Conservation (phyloP, 805 yeast genomes). For the Starmerella potacharoeniae region DNA sequence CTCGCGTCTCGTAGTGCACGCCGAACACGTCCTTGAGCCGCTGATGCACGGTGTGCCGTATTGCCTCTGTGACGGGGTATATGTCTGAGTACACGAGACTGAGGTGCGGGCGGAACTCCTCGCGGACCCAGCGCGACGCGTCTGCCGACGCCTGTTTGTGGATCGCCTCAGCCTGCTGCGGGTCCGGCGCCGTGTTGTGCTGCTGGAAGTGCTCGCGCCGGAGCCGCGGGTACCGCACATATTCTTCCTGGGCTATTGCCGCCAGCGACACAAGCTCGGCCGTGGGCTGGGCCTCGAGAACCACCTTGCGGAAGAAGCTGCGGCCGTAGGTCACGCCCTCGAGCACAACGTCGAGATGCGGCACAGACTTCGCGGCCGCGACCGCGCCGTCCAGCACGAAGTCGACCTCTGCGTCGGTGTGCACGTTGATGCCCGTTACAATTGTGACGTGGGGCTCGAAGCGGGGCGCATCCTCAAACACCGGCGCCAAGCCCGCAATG, state of each 20-base stretch:
- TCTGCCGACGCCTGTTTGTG: slow-evolving; percentile 30
- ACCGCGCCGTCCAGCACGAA: slow-evolving; percentile 45
- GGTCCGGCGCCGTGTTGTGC: slow-evolving; percentile 15
- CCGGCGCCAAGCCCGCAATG: slow-evolving; percentile 52
- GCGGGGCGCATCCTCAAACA: slow-evolving; percentile 59
- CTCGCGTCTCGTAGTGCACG: slow-evolving; percentile 31
- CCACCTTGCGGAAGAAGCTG: slow-evolving; percentile 42
- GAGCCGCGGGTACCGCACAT: slow-evolving; percentile 25
- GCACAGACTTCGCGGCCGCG: slow-evolving; percentile 43
- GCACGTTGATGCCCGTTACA: slow-evolving; percentile 46
- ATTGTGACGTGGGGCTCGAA: slow-evolving; percentile 73
- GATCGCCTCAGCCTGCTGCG: slow-evolving; percentile 20
- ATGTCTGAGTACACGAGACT: slow-evolving; percentile 57
- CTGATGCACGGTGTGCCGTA: slow-evolving; percentile 49
- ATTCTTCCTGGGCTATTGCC: slow-evolving; percentile 30
- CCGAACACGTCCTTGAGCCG: slow-evolving; percentile 57
- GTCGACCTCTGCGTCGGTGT: slow-evolving; percentile 45
- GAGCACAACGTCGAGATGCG: slow-evolving; percentile 32
- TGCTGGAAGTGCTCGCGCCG: slow-evolving; percentile 7
- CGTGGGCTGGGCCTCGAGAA: slow-evolving; percentile 37
- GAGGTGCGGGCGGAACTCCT: slow-evolving; percentile 60
- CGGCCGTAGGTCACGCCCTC: slow-evolving; percentile 40
- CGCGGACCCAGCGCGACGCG: slow-evolving; percentile 46
- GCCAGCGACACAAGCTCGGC: slow-evolving; percentile 44
- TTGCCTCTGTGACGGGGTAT: slow-evolving; percentile 56